Percentiles rank a stretch among this genome's conserved stretches.
These are phyloP conservation scores for Carex pumila DNA, from an alignment of 176 grass and related monocot genomes.

Conservation along the genomic window DNA sequence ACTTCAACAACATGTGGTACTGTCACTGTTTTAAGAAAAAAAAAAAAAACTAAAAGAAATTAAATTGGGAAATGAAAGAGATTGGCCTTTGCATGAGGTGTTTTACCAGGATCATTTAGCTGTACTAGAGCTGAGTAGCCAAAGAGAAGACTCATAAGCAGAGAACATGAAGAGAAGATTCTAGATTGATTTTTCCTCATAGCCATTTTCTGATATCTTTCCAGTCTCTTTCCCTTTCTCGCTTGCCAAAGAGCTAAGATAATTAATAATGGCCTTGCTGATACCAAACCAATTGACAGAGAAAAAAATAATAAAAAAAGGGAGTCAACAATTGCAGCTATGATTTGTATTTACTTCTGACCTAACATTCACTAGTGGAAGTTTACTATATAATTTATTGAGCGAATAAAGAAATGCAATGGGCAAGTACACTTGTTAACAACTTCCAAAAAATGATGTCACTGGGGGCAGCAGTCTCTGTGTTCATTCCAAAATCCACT, in stretches of 20 bases:
- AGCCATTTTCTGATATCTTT: conserved; percentile 18
- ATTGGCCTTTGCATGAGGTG: not conserved
- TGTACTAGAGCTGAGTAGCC: conserved; percentile 39
- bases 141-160: conserved; percentile 38
- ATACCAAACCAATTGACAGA: not conserved
- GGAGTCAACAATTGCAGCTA: not conserved
- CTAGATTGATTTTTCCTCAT: conserved; percentile 3
- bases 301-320: not conserved
- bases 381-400: not conserved
- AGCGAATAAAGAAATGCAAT: not conserved
- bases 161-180: conserved; percentile 18
- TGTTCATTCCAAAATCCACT: not conserved
- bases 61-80: not conserved
- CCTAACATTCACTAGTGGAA: not conserved
- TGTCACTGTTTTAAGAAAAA: not conserved
- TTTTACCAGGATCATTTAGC: conserved; percentile 36
- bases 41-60: not conserved
- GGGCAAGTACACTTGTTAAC: not conserved
- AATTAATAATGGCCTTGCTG: not conserved
- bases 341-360: not conserved
- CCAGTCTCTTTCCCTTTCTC: conserved; percentile 3
- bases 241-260: not conserved
- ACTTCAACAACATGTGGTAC: not conserved
- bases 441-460: not conserved
- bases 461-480: not conserved